Evolutionary conservation across 129 eudicot species (phyloP), one percentile per base, ranked within the genome.

Genomic region (Flaveria ramosissima): DNA sequence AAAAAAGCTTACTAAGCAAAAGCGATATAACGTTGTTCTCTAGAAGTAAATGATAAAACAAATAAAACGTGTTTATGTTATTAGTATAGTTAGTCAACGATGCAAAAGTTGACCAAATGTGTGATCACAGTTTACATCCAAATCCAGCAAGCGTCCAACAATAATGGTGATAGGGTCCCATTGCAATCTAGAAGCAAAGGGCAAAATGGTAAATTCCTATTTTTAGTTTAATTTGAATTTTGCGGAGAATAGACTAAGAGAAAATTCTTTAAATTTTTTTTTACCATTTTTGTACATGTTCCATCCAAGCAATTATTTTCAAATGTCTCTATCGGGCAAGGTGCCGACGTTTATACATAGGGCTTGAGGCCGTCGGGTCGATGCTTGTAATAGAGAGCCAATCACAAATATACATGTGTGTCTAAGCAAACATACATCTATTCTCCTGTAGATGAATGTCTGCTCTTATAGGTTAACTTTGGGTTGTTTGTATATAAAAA

Each of bases 31-130:
- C 67, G 67, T 24, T 14, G 45, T 62, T 62, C 2, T 62, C 45
- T 62, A 62, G 68, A 62, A 62, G 68, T 62, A 62, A 26, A 13
- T 24, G 27, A 26, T 62, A 30, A 6, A 62, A 62, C 10, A 62
- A 62, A 62, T 62, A 62, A 66, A 66, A 66, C 71, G 50, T 65
- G 47, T 7, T 30, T 65, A 39, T 16, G 24, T 36, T 66, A 13
- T 39, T 11, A 66, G 43, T 23, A 32, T 66, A 66, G 51, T 39
- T 65, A 17, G 71, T 66, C 71, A 66, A 66, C 26, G 15, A 14
- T 66, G 23, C 47, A 17, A 14, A 39, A 11, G 4, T 66, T 66
- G 71, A 66, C 71, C 71, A 39, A 16, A 16, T 16, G 15, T 15
- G 23, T 39, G 20, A 66, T 27, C n/a, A 26, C 41, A 36, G 7